Base-by-base conservation (phyloP, 768 basidiomycete species). In the Kwoniella sp. region DNA sequence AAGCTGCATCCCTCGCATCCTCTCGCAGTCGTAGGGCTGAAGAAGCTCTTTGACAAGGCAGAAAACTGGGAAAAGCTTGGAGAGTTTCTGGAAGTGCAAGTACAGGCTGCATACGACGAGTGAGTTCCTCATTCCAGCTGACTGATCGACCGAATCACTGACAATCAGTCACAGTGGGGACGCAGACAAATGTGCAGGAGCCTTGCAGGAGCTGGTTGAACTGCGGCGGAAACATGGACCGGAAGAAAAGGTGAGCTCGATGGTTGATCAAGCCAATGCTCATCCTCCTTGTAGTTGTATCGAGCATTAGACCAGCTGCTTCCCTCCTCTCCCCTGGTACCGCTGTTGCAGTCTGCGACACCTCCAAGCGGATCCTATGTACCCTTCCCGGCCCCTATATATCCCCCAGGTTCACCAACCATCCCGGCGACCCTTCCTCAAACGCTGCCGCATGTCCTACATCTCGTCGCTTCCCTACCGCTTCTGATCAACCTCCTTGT, bases 141-240 rank as follows among this genome's bases (percentile, higher is more conserved):
- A n/a, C n/a, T n/a, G 8, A 38, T 31, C 29, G 10, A 27, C 8
- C 11, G 10, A n/a, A 34, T 37, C 8, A 25, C 38, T 22, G 23
- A 17, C 3, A 8, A 14, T 14, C n/a, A 29, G 25, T 33, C 34
- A 20, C 61, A 90, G 91, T 3, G 76, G 81, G 32, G 91, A 98
- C 65, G 80, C 79, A 0, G 76, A 77, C 5, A 93, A 88, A 75
- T 87, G 85, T 53, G 90, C 87, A 2, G 87, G 90, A 69, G 77
- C 79, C 1, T 68, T 93, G 37, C 89, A 95, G 66, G 89, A 84
- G 62, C 73, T 88, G 26, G 75, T 96, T 14, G 79, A 82, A 3
- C 70, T 84, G 2, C 80, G 81, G 28, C 78, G 82, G 39, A 76
- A 80, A 39, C 77, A 83, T 54, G 88, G 87, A 5, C 80, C 81